Percentiles rank a stretch among this genome's conserved stretches.
Evolutionary conservation across 257 asterid species (phyloP).

Genomic region (Petunia secreta): DNA sequence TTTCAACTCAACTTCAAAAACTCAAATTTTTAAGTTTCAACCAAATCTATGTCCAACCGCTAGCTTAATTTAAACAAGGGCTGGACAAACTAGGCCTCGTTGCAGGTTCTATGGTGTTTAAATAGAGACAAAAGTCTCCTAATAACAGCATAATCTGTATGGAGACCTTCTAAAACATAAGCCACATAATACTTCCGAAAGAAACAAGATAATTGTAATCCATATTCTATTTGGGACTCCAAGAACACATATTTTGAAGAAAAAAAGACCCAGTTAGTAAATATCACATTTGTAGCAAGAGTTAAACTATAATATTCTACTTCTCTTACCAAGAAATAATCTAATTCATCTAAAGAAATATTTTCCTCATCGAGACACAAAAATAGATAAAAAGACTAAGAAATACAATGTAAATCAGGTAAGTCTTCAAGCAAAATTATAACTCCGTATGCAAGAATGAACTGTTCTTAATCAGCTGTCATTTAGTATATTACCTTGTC

Average conservation of each 20-base stretch:
- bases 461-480: not conserved
- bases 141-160: not conserved
- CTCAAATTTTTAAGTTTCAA: too few species aligned
- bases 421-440: not conserved
- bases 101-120: not conserved
- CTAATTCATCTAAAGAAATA: not conserved
- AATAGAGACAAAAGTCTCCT: not conserved
- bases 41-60: too few species aligned
- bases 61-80: conserved; percentile 1
- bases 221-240: conserved; percentile 11
- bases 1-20: too few species aligned
- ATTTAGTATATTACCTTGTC: conserved; percentile 49
- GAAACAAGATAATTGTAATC: not conserved
- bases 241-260: not conserved
- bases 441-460: conserved; percentile 17
- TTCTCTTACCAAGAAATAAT: not conserved
- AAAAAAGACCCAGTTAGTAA: not conserved
- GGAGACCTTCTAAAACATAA: conserved; percentile 16
- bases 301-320: not conserved
- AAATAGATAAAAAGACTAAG: conserved; percentile 7
- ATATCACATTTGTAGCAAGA: not conserved
- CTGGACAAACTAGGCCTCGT: conserved; percentile 17
- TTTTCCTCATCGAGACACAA: not conserved
- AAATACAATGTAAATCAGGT: conserved; percentile 14
- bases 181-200: not conserved